Evolutionary conservation across 1,284 basidiomycete species (phyloP), one percentile per base, ranked within the genome.

Genomic region (Cutaneotrichosporon sp.): DNA sequence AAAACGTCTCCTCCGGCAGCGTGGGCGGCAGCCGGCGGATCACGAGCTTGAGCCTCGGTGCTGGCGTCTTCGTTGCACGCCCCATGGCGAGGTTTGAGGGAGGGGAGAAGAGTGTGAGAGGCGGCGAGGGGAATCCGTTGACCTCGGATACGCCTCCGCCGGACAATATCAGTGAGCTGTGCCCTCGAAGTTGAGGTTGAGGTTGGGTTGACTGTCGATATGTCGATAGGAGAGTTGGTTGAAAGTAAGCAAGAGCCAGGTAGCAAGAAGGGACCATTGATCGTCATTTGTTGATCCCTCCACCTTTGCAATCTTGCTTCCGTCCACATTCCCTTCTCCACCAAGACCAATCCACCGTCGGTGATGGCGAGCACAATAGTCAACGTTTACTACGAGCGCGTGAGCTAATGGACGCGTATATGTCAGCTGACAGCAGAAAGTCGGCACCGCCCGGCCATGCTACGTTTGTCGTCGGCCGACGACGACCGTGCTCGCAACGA

Each of bases 1-100:
- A 97, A 74, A 98, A 97, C 46, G 94, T 77, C 1, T 84, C 83
- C 65, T 92, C 91, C 2, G 94, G 93, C 1, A 98, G 78, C 63
- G 91, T 92, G 9, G 93, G 87, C 1, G 94, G 94, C 7, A 97
- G 79, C 22, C 90, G 78, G 27, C 93, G 84, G 20, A 97, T 84
- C 60, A 97, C 82, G 22, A 86, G 85, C 79, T 97, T 97, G 67
- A 92, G 80, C 11, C 88, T 82, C 58, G 54, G 61, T 14, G 46
- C 11, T 2, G 42, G 38, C 38, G 38, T 41, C 22, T 41, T 41
- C n/a, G 38, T 41, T 9, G 22, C 38, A 7, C 38, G 38, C 24
- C 22, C 22, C 38, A 41, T 41, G 16, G 38, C 14, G 37, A 4
- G 24, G 24, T 14, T 5, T 10, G 22, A 16, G 14, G 6, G 10